Evolutionary conservation across 129 eudicot species (phyloP), one percentile per base, ranked within the genome.

Genomic region (Flaveria ramosissima): DNA sequence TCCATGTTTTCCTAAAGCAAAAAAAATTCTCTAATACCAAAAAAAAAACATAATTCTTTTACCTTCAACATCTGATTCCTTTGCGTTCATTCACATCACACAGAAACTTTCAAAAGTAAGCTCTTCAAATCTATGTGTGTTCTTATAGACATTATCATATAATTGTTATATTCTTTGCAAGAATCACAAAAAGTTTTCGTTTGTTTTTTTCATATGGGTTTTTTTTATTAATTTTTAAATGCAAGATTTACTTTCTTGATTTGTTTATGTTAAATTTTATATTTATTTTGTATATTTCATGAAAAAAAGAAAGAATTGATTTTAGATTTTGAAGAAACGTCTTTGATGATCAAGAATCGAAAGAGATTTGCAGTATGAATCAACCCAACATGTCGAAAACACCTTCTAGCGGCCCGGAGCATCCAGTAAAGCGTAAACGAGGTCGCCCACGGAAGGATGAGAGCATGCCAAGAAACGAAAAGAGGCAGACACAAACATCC

Each of bases 371-470:
- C 20, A 62, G 45, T 14, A 62, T 87, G 92, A 85, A 77, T 77
- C 88, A 85, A 68, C 85, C 75, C 39, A 78, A 75, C 46, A 77
- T 72, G 65, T 66, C 74, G 8, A 73, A 71, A 13, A 81, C 55
- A 69, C 72, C 81, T 53, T 64, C 84, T 3, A 72, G 60, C 46
- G 50, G 77, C 36, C 42, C 80, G 13, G 85, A 83, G 21, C 76
- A 73, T 56, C 93, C 90, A 6, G 78, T 79, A 41, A 92, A 92
- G 82, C 90, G 98, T 48, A 92, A 77, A 47, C 94, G 96, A 68
- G 98, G 98, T 23, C 93, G 94, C 27, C 98, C 98, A 11, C 83
- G 96, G 3, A 92, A 92, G 75, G 97, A 92, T 65, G 96, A 81
- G 7, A 83, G 48, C 72, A 60, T 81, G 64, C 56, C 59, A 51